Percentiles rank a stretch among this genome's conserved stretches.
phyloP scores from a whole-genome alignment of 306 rosid species.

The Lupinus albus region DNA sequence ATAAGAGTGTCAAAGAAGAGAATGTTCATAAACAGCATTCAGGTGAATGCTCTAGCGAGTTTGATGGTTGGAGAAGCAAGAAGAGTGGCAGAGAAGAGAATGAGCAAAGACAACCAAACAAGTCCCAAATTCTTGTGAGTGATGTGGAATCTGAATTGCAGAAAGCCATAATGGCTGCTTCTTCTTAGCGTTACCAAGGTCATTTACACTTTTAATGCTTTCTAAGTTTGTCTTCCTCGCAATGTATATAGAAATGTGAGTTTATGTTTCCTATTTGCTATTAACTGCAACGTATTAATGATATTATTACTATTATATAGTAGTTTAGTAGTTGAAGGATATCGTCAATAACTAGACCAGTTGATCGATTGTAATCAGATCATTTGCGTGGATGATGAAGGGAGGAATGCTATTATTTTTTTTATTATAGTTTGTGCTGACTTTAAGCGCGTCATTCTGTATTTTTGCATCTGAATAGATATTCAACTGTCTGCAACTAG shows the following conservation, averaged over 20 bases:
- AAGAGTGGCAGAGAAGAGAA: conserved; percentile 56
- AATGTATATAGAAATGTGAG: conserved; percentile 44
- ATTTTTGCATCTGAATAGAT: neutral
- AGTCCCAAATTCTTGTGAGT: conserved; percentile 43
- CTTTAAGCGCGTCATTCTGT: neutral
- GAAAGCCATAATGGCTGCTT: conserved; percentile 81
- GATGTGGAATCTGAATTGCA: conserved; percentile 83
- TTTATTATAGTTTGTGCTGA: conserved; percentile 19
- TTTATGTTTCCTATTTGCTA: conserved; percentile 27
- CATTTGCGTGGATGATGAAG: neutral
- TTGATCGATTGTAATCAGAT: conserved; percentile 13
- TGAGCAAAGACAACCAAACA: conserved; percentile 49
- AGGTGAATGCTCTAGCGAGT: conserved; percentile 46
- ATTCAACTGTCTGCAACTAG: neutral
- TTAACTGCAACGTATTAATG: conserved; percentile 1
- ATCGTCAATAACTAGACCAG: neutral
- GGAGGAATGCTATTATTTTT: neutral
- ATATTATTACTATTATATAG: conserved; percentile 19
- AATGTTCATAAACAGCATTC: conserved; percentile 42
- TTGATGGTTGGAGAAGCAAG: conserved; percentile 60
- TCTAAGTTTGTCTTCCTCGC: conserved; percentile 29
- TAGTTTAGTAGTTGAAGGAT: conserved; percentile 23
- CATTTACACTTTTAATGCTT: conserved; percentile 35
- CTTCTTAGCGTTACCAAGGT: conserved; percentile 57
- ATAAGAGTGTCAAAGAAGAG: conserved; percentile 54